Base-by-base conservation (phyloP, 1,139 yeast species). In the Nakaseomyces sp. region DNA sequence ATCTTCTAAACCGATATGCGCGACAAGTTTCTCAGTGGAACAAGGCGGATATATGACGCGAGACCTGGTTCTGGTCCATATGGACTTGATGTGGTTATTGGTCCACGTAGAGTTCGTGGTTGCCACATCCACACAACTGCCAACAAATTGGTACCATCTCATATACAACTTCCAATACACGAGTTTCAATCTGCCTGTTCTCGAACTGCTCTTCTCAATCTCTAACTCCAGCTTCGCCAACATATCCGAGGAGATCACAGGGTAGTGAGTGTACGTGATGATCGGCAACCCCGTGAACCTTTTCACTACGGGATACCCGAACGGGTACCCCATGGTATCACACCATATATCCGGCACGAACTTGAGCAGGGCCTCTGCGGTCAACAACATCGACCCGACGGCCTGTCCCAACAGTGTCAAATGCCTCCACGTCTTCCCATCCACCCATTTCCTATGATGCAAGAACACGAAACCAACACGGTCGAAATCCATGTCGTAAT, bases 61-160 rank as follows among this genome's bases (percentile, higher is more conserved):
- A 45, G 50, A 56, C 50, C 45, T 45, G 44, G 52, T 57, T 45
- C 63, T 56, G 45, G 63, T 57, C 91, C 95, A 86, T 25, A 81
- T 77, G 3, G 65, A 57, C 22, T 62, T 55, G 48, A 93, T 77
- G 61, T 91, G 96, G 53, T 79, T 73, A 47, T 67, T 71, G 0
- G 98, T 91, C 98, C 98, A 93, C 0, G 95, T 73, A 0, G 96
- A 91, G 62, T 93, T 93, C 33, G 91, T 77, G 50, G 82, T 71
- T 0, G 81, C 79, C 36, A 84, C 63, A 48, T 78, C 76, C 22
- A 84, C 82, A 60, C 72, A 78, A 0, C 76, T 65, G 0, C 96
- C 96, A 44, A 79, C 76, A 48, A 72, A 69, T 9, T 74, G 71
- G 63, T 88, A 89, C n/a, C 79, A 60, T 40, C 70, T 66, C 71